Evolutionary conservation across 768 basidiomycete species (phyloP).

Genomic region (Auriscalpium orientale): DNA sequence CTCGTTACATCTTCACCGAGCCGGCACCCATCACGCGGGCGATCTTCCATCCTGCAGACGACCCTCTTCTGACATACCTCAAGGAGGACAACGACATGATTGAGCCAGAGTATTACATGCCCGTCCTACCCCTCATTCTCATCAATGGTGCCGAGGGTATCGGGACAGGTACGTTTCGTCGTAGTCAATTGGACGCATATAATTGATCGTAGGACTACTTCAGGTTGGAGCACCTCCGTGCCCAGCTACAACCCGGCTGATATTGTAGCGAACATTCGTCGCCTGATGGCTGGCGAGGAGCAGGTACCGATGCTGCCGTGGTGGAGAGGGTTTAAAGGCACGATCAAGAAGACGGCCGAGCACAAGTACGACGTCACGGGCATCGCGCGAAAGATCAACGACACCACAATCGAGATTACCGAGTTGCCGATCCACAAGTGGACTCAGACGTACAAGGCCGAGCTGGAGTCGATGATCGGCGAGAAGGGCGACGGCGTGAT

Average conservation of each 20-base stretch:
- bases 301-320: slow-evolving; percentile 85
- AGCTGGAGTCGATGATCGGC: slow-evolving; percentile 82
- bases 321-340: slow-evolving; percentile 94
- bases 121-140: slow-evolving; percentile 79
- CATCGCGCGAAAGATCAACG: slow-evolving; percentile 64
- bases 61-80: slow-evolving; percentile 74
- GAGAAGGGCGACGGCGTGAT: slow-evolving; percentile 76
- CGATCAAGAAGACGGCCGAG: slow-evolving; percentile 72
- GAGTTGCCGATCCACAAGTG: slow-evolving; percentile 94
- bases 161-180: slow-evolving; percentile 65
- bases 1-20: slow-evolving; percentile 92
- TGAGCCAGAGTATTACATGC: slow-evolving; percentile 94
- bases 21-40: slow-evolving; percentile 65
- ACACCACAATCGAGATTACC: slow-evolving; percentile 89
- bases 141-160: slow-evolving; percentile 97
- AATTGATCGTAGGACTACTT: not conserved
- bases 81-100: slow-evolving; percentile 81
- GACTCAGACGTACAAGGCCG: slow-evolving; percentile 90
- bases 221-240: slow-evolving; percentile 92
- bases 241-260: slow-evolving; percentile 91
- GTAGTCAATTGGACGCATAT: not conserved
- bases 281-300: slow-evolving; percentile 82
- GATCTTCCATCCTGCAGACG: slow-evolving; percentile 79
- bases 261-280: slow-evolving; percentile 80
- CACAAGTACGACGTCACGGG: slow-evolving; percentile 85